Evolutionary conservation across 371 early-diverging fungal genomes (phyloP).

Genomic region (Nematocida parisii): DNA sequence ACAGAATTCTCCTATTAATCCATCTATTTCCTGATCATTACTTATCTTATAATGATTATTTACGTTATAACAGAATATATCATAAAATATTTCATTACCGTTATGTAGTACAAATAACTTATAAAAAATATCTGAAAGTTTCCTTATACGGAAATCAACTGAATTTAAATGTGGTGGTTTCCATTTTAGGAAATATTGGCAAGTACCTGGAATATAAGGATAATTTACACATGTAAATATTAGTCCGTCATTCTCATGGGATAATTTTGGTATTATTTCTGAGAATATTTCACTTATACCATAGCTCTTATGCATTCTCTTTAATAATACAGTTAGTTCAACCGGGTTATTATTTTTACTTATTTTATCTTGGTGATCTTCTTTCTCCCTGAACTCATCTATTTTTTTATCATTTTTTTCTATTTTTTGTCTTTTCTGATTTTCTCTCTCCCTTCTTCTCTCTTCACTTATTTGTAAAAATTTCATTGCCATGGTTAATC

Average conservation of each 20-base stretch:
- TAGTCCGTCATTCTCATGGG: constrained; percentile 87
- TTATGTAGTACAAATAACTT: not conserved
- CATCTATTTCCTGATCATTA: constrained; percentile 18
- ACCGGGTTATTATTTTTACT: no score
- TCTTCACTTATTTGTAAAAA: constrained; percentile 47
- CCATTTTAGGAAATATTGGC: constrained; percentile 90
- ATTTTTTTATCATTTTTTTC: constrained; percentile 35
- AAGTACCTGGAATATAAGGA: constrained; percentile 79
- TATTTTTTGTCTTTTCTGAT: not conserved
- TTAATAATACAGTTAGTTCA: constrained; percentile 20
- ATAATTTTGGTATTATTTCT: constrained; percentile 69
- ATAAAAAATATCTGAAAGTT: constrained; percentile 18
- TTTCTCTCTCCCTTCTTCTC: not conserved
- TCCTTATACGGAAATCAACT: constrained; percentile 78
- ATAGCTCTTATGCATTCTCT: constrained; percentile 68
- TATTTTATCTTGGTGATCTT: not conserved
- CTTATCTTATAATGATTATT: constrained; percentile 10
- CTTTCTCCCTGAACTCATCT: not conserved
- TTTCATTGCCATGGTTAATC: constrained; percentile 57
- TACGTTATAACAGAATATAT: no score
- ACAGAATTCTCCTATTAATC: constrained; percentile 68
- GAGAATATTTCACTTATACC: constrained; percentile 65
- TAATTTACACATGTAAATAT: constrained; percentile 85
- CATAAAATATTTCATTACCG: constrained; percentile 23
- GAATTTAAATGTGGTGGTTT: constrained; percentile 94